These are phyloP conservation scores for Phialophora tarda DNA, from an alignment of 2,329 filamentous ascomycete genomes.

Conservation along the genomic window DNA sequence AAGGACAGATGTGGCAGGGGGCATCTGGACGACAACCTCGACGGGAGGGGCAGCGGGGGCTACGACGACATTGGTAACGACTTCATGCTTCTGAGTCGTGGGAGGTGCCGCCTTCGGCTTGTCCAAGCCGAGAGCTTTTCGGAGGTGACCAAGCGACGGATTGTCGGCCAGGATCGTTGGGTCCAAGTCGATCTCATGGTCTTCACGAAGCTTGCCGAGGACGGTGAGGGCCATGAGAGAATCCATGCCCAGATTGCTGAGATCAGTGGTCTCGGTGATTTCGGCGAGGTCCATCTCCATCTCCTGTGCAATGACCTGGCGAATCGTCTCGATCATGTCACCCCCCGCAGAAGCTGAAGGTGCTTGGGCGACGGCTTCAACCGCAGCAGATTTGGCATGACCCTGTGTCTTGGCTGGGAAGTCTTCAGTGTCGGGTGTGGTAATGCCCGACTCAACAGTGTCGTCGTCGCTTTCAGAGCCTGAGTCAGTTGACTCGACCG, in stretches of 20 bases:
- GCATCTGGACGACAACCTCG: conserved; percentile 41
- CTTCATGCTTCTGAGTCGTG: conserved; percentile 36
- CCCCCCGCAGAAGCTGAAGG: conserved; percentile 47
- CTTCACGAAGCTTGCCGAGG: conserved; percentile 53
- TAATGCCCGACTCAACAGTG: conserved; percentile 40
- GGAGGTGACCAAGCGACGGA: conserved; percentile 49
- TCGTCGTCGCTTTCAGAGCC: conserved; percentile 40
- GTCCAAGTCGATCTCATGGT: conserved; percentile 49
- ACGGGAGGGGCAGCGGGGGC: conserved; percentile 37
- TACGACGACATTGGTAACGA: conserved; percentile 41
- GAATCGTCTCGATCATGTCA: conserved; percentile 49
- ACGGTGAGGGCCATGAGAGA: conserved; percentile 54
- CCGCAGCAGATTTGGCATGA: conserved; percentile 39
- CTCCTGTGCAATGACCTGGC: conserved; percentile 51
- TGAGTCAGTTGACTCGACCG: conserved; percentile 38
- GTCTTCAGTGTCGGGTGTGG: conserved; percentile 41
- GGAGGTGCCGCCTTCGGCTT: conserved; percentile 45
- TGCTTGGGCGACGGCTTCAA: conserved; percentile 41
- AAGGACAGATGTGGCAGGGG: conserved; percentile 51
- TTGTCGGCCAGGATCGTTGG: conserved; percentile 54
- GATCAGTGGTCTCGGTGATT: conserved; percentile 48
- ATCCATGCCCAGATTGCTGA: conserved; percentile 54
- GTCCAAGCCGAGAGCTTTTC: conserved; percentile 46
- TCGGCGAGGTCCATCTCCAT: conserved; percentile 52
- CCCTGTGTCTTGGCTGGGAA: conserved; percentile 36